Percentiles rank a stretch among this genome's conserved stretches.
phyloP scores from a whole-genome alignment of 352 stramenopile species.

The Discostella stelligera region DNA sequence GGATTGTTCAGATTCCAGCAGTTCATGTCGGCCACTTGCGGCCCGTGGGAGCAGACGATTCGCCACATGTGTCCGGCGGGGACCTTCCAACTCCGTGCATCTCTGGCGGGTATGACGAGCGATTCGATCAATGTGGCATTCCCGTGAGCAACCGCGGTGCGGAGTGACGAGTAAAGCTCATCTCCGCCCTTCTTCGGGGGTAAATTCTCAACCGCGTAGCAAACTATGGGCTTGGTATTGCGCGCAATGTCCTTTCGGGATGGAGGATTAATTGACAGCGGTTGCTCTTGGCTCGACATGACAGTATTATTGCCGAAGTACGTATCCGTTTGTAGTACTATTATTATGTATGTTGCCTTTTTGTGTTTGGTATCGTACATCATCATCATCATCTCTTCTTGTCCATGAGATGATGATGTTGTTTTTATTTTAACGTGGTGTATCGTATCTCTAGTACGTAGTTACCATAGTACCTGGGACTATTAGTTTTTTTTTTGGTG shows the following conservation, averaged over 20 bases:
- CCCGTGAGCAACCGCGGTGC: conserved; percentile 26
- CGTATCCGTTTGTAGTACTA: too few species aligned
- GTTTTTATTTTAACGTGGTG: too few species aligned
- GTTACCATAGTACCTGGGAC: too few species aligned
- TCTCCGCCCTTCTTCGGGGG: conserved; percentile 41
- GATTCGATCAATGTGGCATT: conserved; percentile 33
- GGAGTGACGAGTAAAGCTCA: conserved; percentile 41
- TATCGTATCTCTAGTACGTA: too few species aligned
- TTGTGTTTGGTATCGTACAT: too few species aligned
- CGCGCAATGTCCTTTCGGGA: conserved; percentile 40
- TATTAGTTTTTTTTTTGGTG: too few species aligned
- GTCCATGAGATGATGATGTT: too few species aligned
- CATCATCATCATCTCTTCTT: too few species aligned
- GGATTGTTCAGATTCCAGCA: conserved; percentile 47
- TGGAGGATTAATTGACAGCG: too few species aligned
- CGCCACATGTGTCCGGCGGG: conserved; percentile 47
- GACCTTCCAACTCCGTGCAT: conserved; percentile 50
- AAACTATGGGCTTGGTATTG: conserved; percentile 55
- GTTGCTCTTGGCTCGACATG: too few species aligned
- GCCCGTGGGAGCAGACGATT: conserved; percentile 51
- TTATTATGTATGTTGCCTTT: too few species aligned
- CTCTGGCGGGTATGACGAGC: conserved; percentile 46
- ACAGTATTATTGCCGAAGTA: too few species aligned
- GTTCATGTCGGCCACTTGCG: conserved; percentile 66
- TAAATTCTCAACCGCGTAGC: conserved; percentile 54